phyloP scores from a whole-genome alignment of 805 yeast species.

The Teunomyces barrocoloradensis region DNA sequence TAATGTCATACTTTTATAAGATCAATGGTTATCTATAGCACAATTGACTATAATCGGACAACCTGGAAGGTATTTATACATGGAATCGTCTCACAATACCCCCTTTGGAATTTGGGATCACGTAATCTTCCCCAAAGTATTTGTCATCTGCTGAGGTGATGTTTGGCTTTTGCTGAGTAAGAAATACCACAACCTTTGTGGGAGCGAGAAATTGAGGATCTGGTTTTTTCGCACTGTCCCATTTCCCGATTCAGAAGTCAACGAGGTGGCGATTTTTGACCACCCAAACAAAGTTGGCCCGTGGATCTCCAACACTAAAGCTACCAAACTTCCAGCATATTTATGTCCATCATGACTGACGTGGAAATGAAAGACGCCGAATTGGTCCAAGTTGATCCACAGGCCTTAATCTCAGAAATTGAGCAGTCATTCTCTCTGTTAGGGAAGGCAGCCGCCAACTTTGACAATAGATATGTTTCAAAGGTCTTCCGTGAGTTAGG shows the following conservation, averaged over 20 bases:
- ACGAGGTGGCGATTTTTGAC: constrained; percentile 4
- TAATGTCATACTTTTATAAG: neutral
- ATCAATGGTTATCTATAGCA: no score
- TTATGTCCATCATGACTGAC: constrained; percentile 9
- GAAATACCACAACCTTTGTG: neutral
- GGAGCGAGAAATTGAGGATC: neutral
- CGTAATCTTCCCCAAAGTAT: neutral
- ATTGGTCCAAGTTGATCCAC: constrained; percentile 7
- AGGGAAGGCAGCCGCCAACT: constrained; percentile 62
- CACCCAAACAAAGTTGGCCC: neutral
- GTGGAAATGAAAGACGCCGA: constrained; percentile 21
- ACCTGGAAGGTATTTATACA: neutral
- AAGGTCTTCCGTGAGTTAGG: constrained; percentile 84
- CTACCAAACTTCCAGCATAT: neutral
- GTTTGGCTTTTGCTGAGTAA: neutral
- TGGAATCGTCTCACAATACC: neutral
- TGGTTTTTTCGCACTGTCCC: neutral
- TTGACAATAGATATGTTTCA: constrained; percentile 85
- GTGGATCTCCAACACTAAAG: neutral
- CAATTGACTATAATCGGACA: neutral
- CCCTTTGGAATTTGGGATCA: neutral
- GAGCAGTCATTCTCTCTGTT: constrained; percentile 46
- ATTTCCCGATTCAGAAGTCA: constrained; percentile 3
- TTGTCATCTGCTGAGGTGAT: neutral
- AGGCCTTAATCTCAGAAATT: constrained; percentile 30